Base-by-base conservation (phyloP, 1,284 basidiomycete species). In the Ceratorhiza oryzae-sativae region DNA sequence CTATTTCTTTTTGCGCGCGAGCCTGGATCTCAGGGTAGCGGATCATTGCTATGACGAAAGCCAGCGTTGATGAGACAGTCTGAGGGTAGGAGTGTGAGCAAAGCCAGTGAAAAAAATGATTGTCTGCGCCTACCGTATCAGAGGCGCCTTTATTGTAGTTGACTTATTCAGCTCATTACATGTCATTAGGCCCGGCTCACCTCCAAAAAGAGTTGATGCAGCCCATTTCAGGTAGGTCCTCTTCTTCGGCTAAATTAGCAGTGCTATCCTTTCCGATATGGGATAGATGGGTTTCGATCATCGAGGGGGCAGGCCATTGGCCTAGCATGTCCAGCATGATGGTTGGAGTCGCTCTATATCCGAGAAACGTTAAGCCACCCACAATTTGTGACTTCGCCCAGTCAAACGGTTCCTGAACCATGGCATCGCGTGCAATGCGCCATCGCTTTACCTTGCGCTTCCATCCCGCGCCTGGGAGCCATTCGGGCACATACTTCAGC, bases 1-100 rank as follows among this genome's bases (percentile, higher is more conserved):
- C 88, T 72, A 90, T 83, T 77, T 90, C 88, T 71, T 80, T 82
- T 74, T 89, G 89, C 1, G 88, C 89, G 72, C 82, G 83, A 73
- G 78, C 81, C 67, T 82, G 81, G 25, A 84, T 78, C 3, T 80
- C 79, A 0, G 85, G 86, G 72, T 85, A 77, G n/a, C 85, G 75
- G 3, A 85, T 81, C 84, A 87, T 86, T 6, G 84, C 80, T 41
- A 86, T 80, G 25, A 87, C 73, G 73, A 87, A 86, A 5, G 8
- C 23, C 49, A 70, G 23, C 8, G 41, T 20, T 2, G 65, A 18
- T 45, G 65, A 32, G 41, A 30, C 39, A 5, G 65, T 70, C 65
- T 70, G 23, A 30, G 27, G 0, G 1, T 23, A 0, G n/a, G 13
- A 9, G 32, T 18, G 45, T 20, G 18, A 15, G 6, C 20, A 32